Base-by-base conservation (phyloP, 352 stramenopile genomes). In the Discostella stelligera region DNA sequence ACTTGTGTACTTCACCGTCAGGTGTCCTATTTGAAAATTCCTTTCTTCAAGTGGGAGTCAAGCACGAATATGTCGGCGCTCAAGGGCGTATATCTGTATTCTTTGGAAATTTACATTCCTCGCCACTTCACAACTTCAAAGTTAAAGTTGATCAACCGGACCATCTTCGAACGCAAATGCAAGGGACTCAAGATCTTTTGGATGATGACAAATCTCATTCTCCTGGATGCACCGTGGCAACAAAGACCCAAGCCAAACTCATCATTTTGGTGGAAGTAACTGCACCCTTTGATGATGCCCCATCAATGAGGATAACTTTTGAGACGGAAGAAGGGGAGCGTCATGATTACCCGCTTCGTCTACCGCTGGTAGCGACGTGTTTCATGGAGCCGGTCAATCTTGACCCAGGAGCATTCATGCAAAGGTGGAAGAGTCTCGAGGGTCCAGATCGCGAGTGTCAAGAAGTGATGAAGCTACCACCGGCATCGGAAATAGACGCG, bases 1-100 rank as follows among this genome's bases (percentile, higher is more conserved):
- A 95, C 66, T 84, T 98, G 37, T 89, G 96, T 61, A 90, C 94
- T 39, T 95, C 91, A n/a, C 90, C 94, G 21, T 96, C 96, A 74
- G 95, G 95, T 54, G 93, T 98, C 23, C 62, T 94, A 37, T 94
- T 94, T 78, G 94, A 98, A 82, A 98, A 97, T 82, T 92, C 95
- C 54, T 70, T 96, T 54, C 81, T 98, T 27, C 96, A 98, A 80
- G 91, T 98, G 66, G 96, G 96, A 58, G 91, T 97, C 30, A 98
- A 98, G 77, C 95, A 98, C 70, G 93, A 98, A 80, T 98, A 98
- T 79, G 93, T 95, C 30, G 94, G 93, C n/a, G 93, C 93, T 9
- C 94, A 97, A 74, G 96, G 95, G 18, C 89, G 94, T 48, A 91
- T 98, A 74, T 95, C 94, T n/a, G 83, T 98, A 18, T 98, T 98